Base-by-base conservation (phyloP, 345 rosid genomes). In the Rhizophora apiculata region DNA sequence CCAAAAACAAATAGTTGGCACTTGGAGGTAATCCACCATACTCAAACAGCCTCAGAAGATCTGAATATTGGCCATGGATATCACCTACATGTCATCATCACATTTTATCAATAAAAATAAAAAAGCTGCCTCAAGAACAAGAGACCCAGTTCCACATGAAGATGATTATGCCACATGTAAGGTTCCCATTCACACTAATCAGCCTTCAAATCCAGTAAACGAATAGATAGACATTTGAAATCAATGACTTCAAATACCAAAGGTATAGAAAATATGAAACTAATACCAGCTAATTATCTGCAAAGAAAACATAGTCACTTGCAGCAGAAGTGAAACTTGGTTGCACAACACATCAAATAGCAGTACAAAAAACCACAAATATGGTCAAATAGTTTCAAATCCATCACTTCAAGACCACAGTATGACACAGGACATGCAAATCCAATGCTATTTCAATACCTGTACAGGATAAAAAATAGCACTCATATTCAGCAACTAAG, bases 41-140 rank as follows among this genome's bases (percentile, higher is more conserved):
- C 78, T 91, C 92, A 76, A 91, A 91, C 68, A 91, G 87, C 84
- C 95, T 84, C 60, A 91, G 81, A 6, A 91, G 94, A 68, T 91
- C 97, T 18, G 95, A 81, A 83, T 88, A 91, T 68, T 91, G 97
- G 61, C 97, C 94, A 70, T 91, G 94, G 67, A 88, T 88, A 74
- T 91, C 97, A 68, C 95, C 97, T 89, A 85, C 69, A 73, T 51
- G 68, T 55, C 78, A 72, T 37, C 72, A 71, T 72, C 71, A 72
- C 24, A 55, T 2, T 20, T 61, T 59, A 76, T 70, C 71, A 69
- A 30, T 32, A 27, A 27, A 52, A 16, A 31, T 8, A 54, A 56
- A n/a, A 20, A 10, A 4, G 27, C 36, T 58, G 53, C 1, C 8
- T 19, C 22, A 66, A 6, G 20, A 27, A 2, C 19, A 7, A 8